Conservation (phyloP, 176 grass and related monocot species). For the Luzula sylvatica region DNA sequence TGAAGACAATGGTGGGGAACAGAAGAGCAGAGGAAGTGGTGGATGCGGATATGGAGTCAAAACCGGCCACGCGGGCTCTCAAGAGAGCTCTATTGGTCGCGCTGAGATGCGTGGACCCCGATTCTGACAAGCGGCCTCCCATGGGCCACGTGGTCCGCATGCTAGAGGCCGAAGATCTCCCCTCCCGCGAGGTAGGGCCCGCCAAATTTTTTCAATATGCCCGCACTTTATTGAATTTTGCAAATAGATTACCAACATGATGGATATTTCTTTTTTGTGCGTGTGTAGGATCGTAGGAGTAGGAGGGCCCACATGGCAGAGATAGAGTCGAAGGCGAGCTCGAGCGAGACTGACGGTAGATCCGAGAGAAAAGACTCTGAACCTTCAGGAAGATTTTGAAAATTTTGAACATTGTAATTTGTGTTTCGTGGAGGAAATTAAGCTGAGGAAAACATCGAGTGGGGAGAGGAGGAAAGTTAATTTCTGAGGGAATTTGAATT, state of each 20-base stretch:
- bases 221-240: background rate
- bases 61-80: slow-evolving; percentile 45
- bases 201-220: background rate
- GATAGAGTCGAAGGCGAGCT: slow-evolving; percentile 43
- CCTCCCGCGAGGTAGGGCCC: slow-evolving; percentile 36
- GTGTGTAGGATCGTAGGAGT: slow-evolving; percentile 52
- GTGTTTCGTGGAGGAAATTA: slow-evolving; percentile 5
- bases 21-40: slow-evolving; percentile 51
- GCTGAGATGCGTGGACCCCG: slow-evolving; percentile 47
- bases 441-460: slow-evolving; percentile 11
- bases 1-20: slow-evolving; percentile 59
- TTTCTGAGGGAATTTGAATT: slow-evolving; percentile 15
- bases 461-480: slow-evolving; percentile 8
- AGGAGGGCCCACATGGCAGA: slow-evolving; percentile 32
- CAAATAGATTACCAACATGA: background rate
- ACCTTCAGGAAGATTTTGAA: slow-evolving; percentile 30
- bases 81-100: slow-evolving; percentile 60
- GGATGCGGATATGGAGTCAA: slow-evolving; percentile 49
- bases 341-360: slow-evolving; percentile 27
- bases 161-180: slow-evolving; percentile 62
- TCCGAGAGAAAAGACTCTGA: slow-evolving; percentile 25
- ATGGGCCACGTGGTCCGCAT: slow-evolving; percentile 64
- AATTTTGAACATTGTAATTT: slow-evolving; percentile 5
- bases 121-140: slow-evolving; percentile 51
- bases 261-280: background rate